A percentile compares a stretch with the other conserved stretches of the same genome.
phyloP scores from a whole-genome alignment of 805 yeast genomes.

The Kregervanrija fluxuum region DNA sequence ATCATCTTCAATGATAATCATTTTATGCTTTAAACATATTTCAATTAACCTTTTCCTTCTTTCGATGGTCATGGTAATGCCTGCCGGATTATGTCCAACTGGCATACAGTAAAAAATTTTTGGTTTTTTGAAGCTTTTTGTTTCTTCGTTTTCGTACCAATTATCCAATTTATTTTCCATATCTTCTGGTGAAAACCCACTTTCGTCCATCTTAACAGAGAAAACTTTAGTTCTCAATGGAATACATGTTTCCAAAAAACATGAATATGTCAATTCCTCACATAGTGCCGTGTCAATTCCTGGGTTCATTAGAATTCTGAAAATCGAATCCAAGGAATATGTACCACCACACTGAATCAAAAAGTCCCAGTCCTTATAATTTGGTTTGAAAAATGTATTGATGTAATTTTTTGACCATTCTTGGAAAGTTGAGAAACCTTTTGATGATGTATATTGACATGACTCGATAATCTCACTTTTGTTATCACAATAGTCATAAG shows the following conservation, averaged over 20 bases:
- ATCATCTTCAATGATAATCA: conserved; percentile 75
- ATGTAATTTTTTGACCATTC: conserved; percentile 38
- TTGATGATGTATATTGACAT: conserved; percentile 44
- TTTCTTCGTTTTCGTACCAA: conserved; percentile 55
- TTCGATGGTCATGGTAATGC: conserved; percentile 52
- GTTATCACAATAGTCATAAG: neutral
- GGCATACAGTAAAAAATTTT: conserved; percentile 62
- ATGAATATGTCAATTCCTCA: conserved; percentile 77
- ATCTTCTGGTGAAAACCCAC: conserved; percentile 71
- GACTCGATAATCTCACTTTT: conserved; percentile 35
- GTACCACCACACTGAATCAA: conserved; percentile 79
- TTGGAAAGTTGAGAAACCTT: conserved; percentile 38
- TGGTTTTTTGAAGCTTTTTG: conserved; percentile 34
- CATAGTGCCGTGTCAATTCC: conserved; percentile 73
- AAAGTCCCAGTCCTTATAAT: conserved; percentile 59
- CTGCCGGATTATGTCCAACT: conserved; percentile 85
- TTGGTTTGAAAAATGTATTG: conserved; percentile 34
- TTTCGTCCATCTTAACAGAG: conserved; percentile 72
- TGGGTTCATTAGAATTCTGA: conserved; percentile 68
- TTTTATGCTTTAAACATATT: conserved; percentile 58
- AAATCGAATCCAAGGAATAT: conserved; percentile 77
- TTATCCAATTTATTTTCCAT: conserved; percentile 52
- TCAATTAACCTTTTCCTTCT: conserved; percentile 53
- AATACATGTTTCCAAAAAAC: conserved; percentile 75
- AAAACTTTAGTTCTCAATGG: conserved; percentile 63